Percentiles rank a stretch among this genome's conserved stretches.
Conservation (phyloP, 139 green algal genomes). For the Trebouxia sp. region DNA sequence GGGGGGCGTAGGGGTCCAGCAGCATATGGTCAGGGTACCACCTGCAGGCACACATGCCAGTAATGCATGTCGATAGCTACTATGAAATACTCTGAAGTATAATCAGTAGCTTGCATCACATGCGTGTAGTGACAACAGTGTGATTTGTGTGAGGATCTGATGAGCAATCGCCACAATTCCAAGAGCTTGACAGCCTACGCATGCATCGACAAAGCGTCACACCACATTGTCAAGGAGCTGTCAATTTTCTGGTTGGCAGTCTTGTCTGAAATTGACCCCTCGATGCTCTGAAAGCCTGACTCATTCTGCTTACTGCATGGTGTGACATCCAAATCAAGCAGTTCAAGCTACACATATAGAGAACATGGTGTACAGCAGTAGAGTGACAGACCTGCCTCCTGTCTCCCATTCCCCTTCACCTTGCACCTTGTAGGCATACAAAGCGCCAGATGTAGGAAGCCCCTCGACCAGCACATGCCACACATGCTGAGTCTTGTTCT, state of each 20-base stretch:
- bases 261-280: too few species aligned
- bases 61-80: neutral
- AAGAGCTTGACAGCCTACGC: too few species aligned
- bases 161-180: too few species aligned
- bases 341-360: too few species aligned
- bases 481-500: slow-evolving; percentile 53
- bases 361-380: neutral
- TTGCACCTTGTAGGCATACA: slow-evolving; percentile 74
- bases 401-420: slow-evolving; percentile 82
- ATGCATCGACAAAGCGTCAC: too few species aligned
- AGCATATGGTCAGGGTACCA: slow-evolving; percentile 73
- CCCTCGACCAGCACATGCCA: slow-evolving; percentile 77
- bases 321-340: neutral
- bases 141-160: neutral
- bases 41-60: slow-evolving; percentile 34
- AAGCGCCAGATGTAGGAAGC: slow-evolving; percentile 64
- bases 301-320: neutral
- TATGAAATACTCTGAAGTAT: too few species aligned
- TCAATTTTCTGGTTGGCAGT: too few species aligned
- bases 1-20: slow-evolving; percentile 85
- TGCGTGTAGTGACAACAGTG: neutral
- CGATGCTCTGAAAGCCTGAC: too few species aligned
- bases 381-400: slow-evolving; percentile 59
- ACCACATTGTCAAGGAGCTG: too few species aligned
- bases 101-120: neutral